Conservation (phyloP, 345 rosid genomes). For the Brassica cretica region DNA sequence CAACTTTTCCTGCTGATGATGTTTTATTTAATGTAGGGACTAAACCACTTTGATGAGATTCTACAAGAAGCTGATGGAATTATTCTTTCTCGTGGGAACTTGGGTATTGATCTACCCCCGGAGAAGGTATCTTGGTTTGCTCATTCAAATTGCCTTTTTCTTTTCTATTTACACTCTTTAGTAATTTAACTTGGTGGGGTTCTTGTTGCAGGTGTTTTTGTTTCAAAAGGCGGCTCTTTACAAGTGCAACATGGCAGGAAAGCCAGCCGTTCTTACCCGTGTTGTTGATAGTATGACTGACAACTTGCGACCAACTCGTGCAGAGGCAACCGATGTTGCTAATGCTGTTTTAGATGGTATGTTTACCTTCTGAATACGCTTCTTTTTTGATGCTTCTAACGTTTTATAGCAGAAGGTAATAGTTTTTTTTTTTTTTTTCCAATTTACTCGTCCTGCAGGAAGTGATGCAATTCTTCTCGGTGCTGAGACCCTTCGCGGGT, state of each 20-base stretch:
- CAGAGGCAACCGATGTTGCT: slow-evolving; percentile 99
- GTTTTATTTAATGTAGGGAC: slow-evolving; percentile 51
- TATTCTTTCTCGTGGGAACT: slow-evolving; percentile 95
- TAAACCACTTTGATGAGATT: slow-evolving; percentile 96
- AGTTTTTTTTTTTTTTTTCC: background rate
- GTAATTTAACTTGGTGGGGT: slow-evolving; percentile 10
- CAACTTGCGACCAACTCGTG: slow-evolving; percentile 98
- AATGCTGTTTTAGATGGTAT: slow-evolving; percentile 97
- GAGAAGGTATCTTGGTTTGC: slow-evolving; percentile 68
- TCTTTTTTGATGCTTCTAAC: background rate
- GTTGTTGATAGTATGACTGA: slow-evolving; percentile 98
- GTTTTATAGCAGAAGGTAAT: slow-evolving; percentile 11
- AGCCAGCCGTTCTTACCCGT: slow-evolving; percentile 87
- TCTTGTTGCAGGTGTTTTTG: slow-evolving; percentile 65
- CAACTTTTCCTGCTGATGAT: slow-evolving; percentile 16
- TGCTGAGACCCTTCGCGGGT: slow-evolving; percentile 94
- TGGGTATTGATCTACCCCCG: slow-evolving; percentile 97
- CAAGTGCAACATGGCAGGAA: slow-evolving; percentile 98
- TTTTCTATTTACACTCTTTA: background rate
- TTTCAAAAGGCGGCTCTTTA: slow-evolving; percentile 88
- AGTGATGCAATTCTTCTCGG: slow-evolving; percentile 94
- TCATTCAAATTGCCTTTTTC: background rate
- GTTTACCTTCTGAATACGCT: background rate
- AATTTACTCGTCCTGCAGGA: slow-evolving; percentile 47
- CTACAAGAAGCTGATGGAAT: slow-evolving; percentile 98